Percentiles rank a stretch among this genome's conserved stretches.
phyloP scores from a whole-genome alignment of 192 early-diverging fungal genomes.

The Kappamyces sp. region DNA sequence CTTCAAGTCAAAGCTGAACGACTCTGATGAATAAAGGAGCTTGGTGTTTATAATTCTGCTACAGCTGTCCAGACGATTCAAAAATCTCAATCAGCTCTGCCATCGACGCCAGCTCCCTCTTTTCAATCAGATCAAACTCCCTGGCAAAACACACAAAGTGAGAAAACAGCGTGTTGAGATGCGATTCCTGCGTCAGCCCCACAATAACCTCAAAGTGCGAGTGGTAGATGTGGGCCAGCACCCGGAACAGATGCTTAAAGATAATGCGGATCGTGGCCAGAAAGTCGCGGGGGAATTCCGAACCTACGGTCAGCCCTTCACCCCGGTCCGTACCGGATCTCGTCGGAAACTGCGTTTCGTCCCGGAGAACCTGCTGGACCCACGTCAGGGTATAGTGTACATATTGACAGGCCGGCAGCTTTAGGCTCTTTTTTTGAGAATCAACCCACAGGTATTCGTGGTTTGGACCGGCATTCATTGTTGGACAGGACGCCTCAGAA shows the following conservation, averaged over 20 bases:
- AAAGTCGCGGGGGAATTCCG: conserved; percentile 82
- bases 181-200: conserved; percentile 73
- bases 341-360: conserved; percentile 90
- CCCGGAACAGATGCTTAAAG: conserved; percentile 77
- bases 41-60: background rate
- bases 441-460: conserved; percentile 93
- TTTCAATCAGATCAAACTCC: conserved; percentile 90
- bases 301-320: conserved; percentile 34
- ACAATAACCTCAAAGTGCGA: conserved; percentile 82
- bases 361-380: conserved; percentile 79
- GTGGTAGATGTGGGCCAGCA: conserved; percentile 93
- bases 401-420: conserved; percentile 89
- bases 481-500: conserved; percentile 66
- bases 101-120: conserved; percentile 81
- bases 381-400: conserved; percentile 87
- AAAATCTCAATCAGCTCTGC: conserved; percentile 61
- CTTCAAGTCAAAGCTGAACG: no score
- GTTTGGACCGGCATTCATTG: conserved; percentile 74
- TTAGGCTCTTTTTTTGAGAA: conserved; percentile 68
- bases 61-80: conserved; percentile 18
- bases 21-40: no score
- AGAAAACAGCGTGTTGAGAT: conserved; percentile 94
- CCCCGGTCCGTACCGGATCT: conserved; percentile 59
- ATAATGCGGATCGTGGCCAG: conserved; percentile 59
- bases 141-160: conserved; percentile 88